Percentiles rank a stretch among this genome's conserved stretches.
Conservation (phyloP, 768 basidiomycete species). For the Filobasidium floriforme region DNA sequence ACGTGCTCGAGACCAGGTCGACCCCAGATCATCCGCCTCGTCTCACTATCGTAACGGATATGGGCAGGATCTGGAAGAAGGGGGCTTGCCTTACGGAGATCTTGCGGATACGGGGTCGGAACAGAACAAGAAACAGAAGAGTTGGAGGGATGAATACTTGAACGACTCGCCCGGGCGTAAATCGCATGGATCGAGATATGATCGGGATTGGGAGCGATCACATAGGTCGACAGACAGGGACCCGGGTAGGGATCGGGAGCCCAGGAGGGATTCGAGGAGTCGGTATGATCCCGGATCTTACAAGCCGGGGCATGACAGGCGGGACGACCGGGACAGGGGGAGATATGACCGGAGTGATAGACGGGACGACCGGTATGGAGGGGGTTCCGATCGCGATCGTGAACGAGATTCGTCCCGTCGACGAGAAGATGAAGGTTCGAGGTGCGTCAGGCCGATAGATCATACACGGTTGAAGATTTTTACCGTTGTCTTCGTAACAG, state of each 20-base stretch:
- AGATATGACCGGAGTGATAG: background rate
- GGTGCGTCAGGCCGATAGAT: background rate
- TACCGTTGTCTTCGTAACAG: background rate
- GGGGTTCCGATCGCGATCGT: background rate
- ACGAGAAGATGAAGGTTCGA: background rate
- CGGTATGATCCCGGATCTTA: background rate
- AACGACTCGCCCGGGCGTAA: background rate
- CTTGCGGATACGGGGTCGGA: background rate
- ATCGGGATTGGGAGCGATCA: background rate
- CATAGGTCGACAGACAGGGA: background rate
- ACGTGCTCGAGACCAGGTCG: conserved; percentile 1
- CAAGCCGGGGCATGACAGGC: background rate
- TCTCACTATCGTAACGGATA: background rate
- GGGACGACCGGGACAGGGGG: background rate
- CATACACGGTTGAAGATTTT: background rate
- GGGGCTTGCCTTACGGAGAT: conserved; percentile 3
- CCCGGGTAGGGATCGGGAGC: background rate
- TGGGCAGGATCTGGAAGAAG: background rate
- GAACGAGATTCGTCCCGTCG: background rate
- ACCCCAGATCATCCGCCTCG: background rate
- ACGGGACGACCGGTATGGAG: background rate
- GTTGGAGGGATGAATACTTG: conserved; percentile 6
- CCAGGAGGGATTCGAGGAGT: background rate
- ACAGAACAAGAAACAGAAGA: conserved; percentile 4
- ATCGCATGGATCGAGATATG: background rate